phyloP scores from a whole-genome alignment of 805 yeast species.

The Wickerhamomyces mucosus region DNA sequence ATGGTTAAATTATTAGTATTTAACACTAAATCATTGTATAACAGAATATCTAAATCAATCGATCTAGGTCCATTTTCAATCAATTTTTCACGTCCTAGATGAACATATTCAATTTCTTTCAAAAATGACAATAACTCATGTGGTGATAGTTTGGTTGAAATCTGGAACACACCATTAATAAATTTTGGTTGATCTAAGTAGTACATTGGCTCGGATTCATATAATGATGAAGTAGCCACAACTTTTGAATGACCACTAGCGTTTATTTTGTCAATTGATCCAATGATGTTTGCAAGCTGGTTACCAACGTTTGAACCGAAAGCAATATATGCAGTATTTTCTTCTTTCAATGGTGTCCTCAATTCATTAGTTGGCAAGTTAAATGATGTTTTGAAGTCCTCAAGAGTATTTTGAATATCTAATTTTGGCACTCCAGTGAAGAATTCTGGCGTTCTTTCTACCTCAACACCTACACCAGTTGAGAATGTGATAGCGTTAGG shows the following conservation, averaged over 20 bases:
- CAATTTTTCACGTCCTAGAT: conserved; percentile 60
- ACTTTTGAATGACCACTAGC: conserved; percentile 30
- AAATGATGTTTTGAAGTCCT: conserved; percentile 4
- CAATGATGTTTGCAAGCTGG: conserved; percentile 48
- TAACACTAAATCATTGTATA: conserved; percentile 44
- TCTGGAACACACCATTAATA: conserved; percentile 70
- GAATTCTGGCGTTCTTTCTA: conserved; percentile 37
- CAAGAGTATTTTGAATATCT: conserved; percentile 2
- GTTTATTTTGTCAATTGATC: conserved; percentile 41
- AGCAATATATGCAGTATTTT: conserved; percentile 62
- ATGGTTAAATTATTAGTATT: conserved; percentile 53
- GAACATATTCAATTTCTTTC: conserved; percentile 71
- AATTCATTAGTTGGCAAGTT: conserved; percentile 23
- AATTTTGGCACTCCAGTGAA: conserved; percentile 22
- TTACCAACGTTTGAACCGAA: conserved; percentile 87
- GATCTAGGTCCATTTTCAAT: conserved; percentile 89
- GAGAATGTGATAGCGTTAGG: conserved; percentile 85
- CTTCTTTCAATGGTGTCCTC: conserved; percentile 19
- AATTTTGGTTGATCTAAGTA: conserved; percentile 70
- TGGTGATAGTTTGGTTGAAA: conserved; percentile 57
- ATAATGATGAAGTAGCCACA: conserved; percentile 61
- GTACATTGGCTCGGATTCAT: conserved; percentile 91
- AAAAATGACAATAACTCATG: conserved; percentile 47
- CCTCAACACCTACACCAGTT: conserved; percentile 83
- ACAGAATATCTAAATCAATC: conserved; percentile 79